Percentiles rank a stretch among this genome's conserved stretches.
Conservation (phyloP, 176 grass and related monocot genomes). For the Poa pratensis region DNA sequence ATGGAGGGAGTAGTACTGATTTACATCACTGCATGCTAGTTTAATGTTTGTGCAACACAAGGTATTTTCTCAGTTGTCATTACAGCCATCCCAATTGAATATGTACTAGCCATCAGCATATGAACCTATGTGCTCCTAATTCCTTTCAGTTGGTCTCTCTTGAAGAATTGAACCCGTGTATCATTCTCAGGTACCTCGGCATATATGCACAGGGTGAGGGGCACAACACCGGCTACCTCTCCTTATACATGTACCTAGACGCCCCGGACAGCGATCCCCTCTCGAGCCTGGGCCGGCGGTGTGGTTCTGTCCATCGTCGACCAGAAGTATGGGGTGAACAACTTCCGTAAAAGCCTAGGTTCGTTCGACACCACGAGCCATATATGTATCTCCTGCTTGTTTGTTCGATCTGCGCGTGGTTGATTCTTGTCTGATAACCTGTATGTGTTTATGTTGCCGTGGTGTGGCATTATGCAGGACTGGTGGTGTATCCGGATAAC, state of each 20-base stretch:
- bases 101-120: background rate
- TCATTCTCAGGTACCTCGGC: background rate
- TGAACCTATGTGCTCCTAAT: background rate
- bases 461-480: background rate
- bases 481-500: background rate
- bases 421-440: background rate
- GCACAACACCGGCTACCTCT: constrained; percentile 20
- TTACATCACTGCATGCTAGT: too few species aligned
- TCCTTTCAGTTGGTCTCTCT: background rate
- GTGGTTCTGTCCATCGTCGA: background rate
- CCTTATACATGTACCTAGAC: constrained; percentile 13
- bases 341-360: background rate
- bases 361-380: background rate
- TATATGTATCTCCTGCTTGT: background rate
- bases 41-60: background rate
- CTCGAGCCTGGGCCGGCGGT: background rate
- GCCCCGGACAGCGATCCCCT: background rate
- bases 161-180: background rate
- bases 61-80: background rate
- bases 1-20: background rate
- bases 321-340: background rate
- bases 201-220: constrained; percentile 25
- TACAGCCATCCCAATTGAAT: background rate
- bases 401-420: background rate
- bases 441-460: background rate